phyloP scores from a whole-genome alignment of 768 basidiomycete genomes.

The Lentinula detonsa region DNA sequence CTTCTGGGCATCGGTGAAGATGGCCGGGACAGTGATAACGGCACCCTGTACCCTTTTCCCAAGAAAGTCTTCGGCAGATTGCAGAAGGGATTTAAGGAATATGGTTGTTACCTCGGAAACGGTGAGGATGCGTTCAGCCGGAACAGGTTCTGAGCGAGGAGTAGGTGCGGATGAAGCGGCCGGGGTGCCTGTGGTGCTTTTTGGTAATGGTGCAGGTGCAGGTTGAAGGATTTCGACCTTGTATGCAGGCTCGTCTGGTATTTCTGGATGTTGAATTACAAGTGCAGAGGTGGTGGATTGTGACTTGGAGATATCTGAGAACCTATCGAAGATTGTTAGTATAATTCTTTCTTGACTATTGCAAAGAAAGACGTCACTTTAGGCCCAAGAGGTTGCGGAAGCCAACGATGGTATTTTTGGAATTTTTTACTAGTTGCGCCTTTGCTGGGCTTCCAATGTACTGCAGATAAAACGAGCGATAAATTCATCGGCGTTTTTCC shows the following conservation, averaged over 20 bases:
- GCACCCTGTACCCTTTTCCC: constrained; percentile 73
- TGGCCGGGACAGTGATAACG: constrained; percentile 78
- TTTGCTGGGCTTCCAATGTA: constrained; percentile 96
- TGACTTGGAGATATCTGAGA: constrained; percentile 65
- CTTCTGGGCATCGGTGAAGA: constrained; percentile 65
- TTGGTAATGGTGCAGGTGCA: constrained; percentile 61
- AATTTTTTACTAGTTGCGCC: constrained; percentile 92
- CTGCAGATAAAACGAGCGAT: constrained; percentile 30
- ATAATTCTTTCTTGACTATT: background rate
- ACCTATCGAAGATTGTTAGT: constrained; percentile 35
- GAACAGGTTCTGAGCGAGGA: constrained; percentile 67
- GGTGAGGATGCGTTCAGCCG: constrained; percentile 65
- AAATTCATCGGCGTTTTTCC: background rate
- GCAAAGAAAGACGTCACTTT: constrained; percentile 43
- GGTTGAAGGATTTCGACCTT: constrained; percentile 77
- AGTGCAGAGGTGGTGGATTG: constrained; percentile 53
- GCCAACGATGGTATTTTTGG: constrained; percentile 88
- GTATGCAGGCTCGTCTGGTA: constrained; percentile 74
- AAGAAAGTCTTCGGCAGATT: constrained; percentile 88
- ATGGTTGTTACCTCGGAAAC: constrained; percentile 79
- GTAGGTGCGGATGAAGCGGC: constrained; percentile 64
- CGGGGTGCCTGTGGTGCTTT: constrained; percentile 44
- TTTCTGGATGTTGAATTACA: constrained; percentile 70
- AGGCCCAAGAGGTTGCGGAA: constrained; percentile 93
- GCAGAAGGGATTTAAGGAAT: constrained; percentile 78